Evolutionary conservation across 2,329 filamentous ascomycete genomes (phyloP), one percentile per base, ranked within the genome.

Genomic region (Colletotrichum sp.): DNA sequence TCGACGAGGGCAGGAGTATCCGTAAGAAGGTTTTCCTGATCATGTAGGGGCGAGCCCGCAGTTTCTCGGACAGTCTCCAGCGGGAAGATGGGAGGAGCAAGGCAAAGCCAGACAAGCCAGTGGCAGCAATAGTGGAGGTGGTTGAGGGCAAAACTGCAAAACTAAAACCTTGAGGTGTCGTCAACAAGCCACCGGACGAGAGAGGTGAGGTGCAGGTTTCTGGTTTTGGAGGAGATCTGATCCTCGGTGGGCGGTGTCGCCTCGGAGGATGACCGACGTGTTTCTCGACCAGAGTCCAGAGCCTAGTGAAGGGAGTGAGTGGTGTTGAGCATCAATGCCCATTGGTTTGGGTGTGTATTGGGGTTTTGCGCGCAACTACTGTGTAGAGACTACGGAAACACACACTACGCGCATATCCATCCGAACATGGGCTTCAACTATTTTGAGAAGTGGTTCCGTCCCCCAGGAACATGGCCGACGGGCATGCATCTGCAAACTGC

Each of bases 41-140:
- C 60, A 25, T 43, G 36, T 43, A 43, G 34, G 60, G 60, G 32
- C 60, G 39, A 52, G 36, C 62, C 62, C 62, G 62, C 62, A 66
- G 27, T 52, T 52, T 66, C 27, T 18, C 32, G 52, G 66, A 25
- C 39, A 48, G 48, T 52, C 67, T 71, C 71, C 71, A 52, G 68
- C 61, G 32, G 60, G 52, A 6, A 16, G 8, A 32, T 73, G 73
- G 70, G 48, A 52, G 32, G 43, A 58, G 43, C 15, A 64, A 43
- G 39, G 39, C 39, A 48, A n/a, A 16, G 39, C 39, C 16, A 43
- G 39, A n/a, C 39, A n/a, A 8, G 39, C 39, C 39, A 48, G 72
- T 74, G 60, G 72, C 52, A 71, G 36, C 67, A 13, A 34, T 66
- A 72, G 72, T 75, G 72, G 72, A 70, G 66, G 70, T 71, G 56